These are phyloP conservation scores for Zea luxurians DNA, from an alignment of 176 grass and related monocot species.

Conservation along the genomic window DNA sequence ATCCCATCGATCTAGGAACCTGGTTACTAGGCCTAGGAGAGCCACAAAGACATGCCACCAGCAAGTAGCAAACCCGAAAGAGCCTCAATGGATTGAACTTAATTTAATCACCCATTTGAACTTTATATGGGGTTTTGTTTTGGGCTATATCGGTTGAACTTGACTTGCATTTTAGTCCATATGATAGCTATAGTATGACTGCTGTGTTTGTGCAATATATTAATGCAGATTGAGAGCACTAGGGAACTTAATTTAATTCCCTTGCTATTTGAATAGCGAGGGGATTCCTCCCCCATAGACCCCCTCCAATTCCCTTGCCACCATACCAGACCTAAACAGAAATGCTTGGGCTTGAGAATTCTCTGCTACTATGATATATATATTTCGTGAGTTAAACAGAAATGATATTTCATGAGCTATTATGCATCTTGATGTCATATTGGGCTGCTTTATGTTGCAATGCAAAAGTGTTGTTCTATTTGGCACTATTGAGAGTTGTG, in stretches of 20 bases:
- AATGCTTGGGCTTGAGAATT: not conserved
- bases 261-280: no score
- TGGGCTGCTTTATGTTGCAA: not conserved
- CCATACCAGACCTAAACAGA: not conserved
- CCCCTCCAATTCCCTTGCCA: no score
- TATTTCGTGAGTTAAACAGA: not conserved
- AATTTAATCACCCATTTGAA: not conserved
- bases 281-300: no score
- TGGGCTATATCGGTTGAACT: slow-evolving; percentile 5
- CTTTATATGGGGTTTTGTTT: not conserved
- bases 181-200: not conserved
- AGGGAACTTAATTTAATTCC: no score
- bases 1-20: no score
- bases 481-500: not conserved
- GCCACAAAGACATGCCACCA: no score
- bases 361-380: not conserved
- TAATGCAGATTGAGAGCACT: slow-evolving; percentile 2
- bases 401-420: not conserved
- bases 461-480: slow-evolving; percentile 7
- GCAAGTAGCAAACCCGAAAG: not conserved
- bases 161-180: slow-evolving; percentile 25
- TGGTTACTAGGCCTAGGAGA: no score
- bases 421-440: slow-evolving; percentile 28
- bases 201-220: not conserved
- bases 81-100: not conserved